Conservation (phyloP, 2,329 filamentous ascomycete species). For the Xylaria sp. region DNA sequence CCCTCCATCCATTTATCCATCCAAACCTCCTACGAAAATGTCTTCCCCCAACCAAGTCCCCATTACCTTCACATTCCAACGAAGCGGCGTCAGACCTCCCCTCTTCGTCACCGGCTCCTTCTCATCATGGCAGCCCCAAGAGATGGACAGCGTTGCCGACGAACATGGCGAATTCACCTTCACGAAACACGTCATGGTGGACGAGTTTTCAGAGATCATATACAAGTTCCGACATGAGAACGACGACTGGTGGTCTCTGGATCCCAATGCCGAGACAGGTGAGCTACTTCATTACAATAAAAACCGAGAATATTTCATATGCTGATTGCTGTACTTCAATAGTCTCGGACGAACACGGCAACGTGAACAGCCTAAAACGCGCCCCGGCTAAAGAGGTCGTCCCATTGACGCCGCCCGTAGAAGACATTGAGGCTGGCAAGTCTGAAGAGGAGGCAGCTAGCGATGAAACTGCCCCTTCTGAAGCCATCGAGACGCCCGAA, state of each 20-base stretch:
- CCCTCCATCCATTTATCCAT: conserved; percentile 6
- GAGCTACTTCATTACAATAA: conserved; percentile 18
- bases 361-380: conserved; percentile 44
- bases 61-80: conserved; percentile 57
- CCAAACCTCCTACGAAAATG: conserved; percentile 28
- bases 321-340: not conserved
- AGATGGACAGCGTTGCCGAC: conserved; percentile 55
- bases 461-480: conserved; percentile 12
- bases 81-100: conserved; percentile 56
- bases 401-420: conserved; percentile 15
- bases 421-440: conserved; percentile 15
- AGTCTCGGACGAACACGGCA: conserved; percentile 42
- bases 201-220: conserved; percentile 56
- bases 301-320: not conserved
- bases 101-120: conserved; percentile 67
- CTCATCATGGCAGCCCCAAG: conserved; percentile 60
- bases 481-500: conserved; percentile 27
- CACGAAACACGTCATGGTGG: conserved; percentile 48
- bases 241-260: conserved; percentile 65
- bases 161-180: conserved; percentile 54
- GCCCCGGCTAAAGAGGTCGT: conserved; percentile 24
- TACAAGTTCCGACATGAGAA: conserved; percentile 69
- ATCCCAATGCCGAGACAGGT: conserved; percentile 58
- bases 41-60: conserved; percentile 35
- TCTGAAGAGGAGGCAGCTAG: conserved; percentile 6